A percentile compares a stretch with the other conserved stretches of the same genome.
phyloP scores from a whole-genome alignment of 75 land plant genomes.

The Azolla pinnata region DNA sequence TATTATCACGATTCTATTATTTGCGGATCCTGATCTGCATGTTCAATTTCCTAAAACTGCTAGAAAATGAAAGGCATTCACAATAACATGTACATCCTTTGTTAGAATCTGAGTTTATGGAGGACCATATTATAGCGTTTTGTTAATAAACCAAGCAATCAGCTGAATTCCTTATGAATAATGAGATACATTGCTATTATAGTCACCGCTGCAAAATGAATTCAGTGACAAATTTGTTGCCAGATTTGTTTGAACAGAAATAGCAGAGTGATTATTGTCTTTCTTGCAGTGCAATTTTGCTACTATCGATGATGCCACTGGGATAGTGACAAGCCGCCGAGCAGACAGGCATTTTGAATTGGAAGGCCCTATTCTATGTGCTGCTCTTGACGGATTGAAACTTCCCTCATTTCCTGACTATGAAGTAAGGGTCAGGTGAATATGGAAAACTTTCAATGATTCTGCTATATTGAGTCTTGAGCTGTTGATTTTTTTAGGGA shows the following conservation, averaged over 20 bases:
- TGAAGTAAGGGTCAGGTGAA: slow-evolving; percentile 91
- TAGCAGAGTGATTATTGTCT: background rate
- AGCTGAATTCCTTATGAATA: no score
- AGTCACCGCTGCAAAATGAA: no score
- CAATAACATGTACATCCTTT: no score
- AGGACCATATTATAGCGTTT: no score
- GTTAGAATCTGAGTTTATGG: background rate
- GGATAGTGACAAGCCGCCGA: slow-evolving; percentile 87
- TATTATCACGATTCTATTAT: no score
- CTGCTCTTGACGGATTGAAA: slow-evolving; percentile 83
- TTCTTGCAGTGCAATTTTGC: slow-evolving; percentile 84
- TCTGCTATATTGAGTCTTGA: background rate
- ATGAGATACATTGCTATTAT: no score
- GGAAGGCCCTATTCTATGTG: slow-evolving; percentile 88
- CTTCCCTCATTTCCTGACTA: slow-evolving; percentile 86
- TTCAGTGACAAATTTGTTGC: background rate
- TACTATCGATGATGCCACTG: slow-evolving; percentile 73
- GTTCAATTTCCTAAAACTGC: no score
- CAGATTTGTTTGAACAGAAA: background rate
- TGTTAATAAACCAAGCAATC: no score
- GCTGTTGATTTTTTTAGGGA: background rate
- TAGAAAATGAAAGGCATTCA: background rate
- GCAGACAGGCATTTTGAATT: slow-evolving; percentile 97
- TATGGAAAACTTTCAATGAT: background rate
- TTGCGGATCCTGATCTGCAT: no score